A percentile compares a stretch with the other conserved stretches of the same genome.
Evolutionary conservation across 2,329 filamentous ascomycete genomes (phyloP).

Genomic region (Epichloe hybrida): DNA sequence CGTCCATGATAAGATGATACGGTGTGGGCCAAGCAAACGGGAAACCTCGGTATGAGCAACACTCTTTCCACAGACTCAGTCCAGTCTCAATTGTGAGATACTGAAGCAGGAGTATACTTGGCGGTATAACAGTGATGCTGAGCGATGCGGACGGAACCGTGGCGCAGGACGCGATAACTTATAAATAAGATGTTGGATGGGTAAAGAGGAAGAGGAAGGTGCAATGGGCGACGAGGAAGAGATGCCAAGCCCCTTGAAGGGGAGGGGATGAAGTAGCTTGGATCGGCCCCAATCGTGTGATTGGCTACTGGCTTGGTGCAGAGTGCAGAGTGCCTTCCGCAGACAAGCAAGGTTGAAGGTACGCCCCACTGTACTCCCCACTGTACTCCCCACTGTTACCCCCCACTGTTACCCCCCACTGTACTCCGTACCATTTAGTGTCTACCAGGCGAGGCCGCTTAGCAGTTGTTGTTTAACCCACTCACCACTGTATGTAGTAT

Average conservation of each 20-base stretch:
- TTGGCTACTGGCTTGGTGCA: neutral
- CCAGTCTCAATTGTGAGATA: neutral
- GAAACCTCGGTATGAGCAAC: neutral
- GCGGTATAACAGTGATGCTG: neutral
- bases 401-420: too few species aligned
- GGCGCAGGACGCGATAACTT: neutral
- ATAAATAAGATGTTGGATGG: neutral
- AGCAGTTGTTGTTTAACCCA: too few species aligned
- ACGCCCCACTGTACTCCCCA: too few species aligned
- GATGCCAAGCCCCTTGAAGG: neutral
- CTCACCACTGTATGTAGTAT: too few species aligned
- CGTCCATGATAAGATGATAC: slow-evolving; percentile 30
- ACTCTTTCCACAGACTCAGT: neutral
- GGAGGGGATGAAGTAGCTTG: neutral
- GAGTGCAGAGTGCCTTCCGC: neutral
- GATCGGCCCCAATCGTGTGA: neutral
- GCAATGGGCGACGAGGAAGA: neutral
- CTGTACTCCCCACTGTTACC: too few species aligned
- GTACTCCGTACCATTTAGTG: too few species aligned
- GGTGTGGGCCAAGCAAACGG: neutral
- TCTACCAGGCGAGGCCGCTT: too few species aligned
- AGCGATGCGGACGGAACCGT: neutral
- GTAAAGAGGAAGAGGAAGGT: neutral
- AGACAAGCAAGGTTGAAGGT: neutral
- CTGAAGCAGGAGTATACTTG: neutral